A percentile compares a stretch with the other conserved stretches of the same genome.
These are phyloP conservation scores for Jatropha podagrica DNA, from an alignment of 441 rosid genomes.

Conservation along the genomic window DNA sequence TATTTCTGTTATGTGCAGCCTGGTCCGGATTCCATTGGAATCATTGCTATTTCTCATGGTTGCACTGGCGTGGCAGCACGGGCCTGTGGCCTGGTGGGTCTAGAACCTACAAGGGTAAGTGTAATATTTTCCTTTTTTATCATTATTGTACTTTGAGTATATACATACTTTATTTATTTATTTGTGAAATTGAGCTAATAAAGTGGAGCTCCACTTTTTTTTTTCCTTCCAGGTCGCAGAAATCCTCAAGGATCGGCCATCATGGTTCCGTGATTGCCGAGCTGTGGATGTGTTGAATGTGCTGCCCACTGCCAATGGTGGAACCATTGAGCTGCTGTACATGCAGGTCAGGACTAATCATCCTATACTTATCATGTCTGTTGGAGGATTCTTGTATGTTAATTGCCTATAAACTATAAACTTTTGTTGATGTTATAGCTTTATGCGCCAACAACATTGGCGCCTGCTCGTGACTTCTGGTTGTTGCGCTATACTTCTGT, in stretches of 20 bases:
- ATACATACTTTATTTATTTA: too few species aligned
- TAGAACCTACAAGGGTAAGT: conserved; percentile 97
- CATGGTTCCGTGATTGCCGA: conserved; percentile 99
- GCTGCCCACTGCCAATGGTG: conserved; percentile 97
- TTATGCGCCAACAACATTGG: conserved; percentile 96
- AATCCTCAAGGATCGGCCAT: conserved; percentile 97
- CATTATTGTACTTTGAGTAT: background rate
- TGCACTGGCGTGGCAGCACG: conserved; percentile 99
- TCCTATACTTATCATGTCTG: background rate
- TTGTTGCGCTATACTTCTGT: conserved; percentile 89
- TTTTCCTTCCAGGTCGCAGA: conserved; percentile 39
- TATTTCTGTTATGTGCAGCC: conserved; percentile 54
- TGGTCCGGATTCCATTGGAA: conserved; percentile 99
- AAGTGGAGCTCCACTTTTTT: too few species aligned
- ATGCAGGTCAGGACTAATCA: conserved; percentile 65
- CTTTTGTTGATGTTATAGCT: conserved; percentile 46
- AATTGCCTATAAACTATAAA: conserved; percentile 3
- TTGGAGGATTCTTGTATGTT: background rate
- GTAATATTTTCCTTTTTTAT: background rate
- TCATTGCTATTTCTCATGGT: conserved; percentile 99
- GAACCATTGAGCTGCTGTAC: conserved; percentile 97
- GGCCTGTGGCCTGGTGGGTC: conserved; percentile 99
- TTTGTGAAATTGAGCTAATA: too few species aligned
- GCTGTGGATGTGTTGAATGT: conserved; percentile 92
- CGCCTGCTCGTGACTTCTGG: conserved; percentile 99